phyloP scores from a whole-genome alignment of 352 stramenopile species.

The Phytopythium ostracodes region DNA sequence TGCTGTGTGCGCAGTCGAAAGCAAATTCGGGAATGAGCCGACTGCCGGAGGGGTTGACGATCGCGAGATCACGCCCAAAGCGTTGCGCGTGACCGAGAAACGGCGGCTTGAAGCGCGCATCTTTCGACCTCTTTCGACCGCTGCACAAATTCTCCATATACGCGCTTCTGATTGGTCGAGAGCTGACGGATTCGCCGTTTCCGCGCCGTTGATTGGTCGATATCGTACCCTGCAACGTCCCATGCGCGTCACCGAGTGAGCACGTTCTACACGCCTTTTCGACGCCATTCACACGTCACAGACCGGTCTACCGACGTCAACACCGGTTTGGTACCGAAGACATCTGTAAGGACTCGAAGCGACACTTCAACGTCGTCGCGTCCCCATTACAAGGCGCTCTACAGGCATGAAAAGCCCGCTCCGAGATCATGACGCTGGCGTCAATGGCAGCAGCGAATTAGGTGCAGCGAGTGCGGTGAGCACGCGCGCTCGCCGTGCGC shows the following conservation, averaged over 20 bases:
- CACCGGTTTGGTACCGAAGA: neutral
- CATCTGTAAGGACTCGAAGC: neutral
- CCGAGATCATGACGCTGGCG: neutral
- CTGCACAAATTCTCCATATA: conserved; percentile 9
- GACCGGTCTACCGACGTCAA: neutral
- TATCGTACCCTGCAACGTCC: neutral
- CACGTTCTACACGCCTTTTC: neutral
- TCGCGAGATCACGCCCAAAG: neutral
- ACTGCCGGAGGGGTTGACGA: neutral
- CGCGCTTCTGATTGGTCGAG: conserved; percentile 4
- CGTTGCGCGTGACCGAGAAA: neutral
- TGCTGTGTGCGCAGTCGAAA: conserved; percentile 11
- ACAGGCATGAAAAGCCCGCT: conserved; percentile 6
- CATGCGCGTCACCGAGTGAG: neutral
- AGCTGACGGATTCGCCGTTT: neutral
- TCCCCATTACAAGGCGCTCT: neutral
- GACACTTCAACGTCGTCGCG: conserved; percentile 6
- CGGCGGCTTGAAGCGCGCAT: neutral
- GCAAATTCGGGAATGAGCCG: conserved; percentile 38
- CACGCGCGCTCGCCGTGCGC: conserved; percentile 5
- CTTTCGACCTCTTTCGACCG: neutral
- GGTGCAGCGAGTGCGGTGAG: too few relatives aligned
- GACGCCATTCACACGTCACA: conserved; percentile 3
- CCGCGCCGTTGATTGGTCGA: neutral
- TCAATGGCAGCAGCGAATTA: neutral